Evolutionary conservation across 2,329 filamentous ascomycete genomes (phyloP), one percentile per base, ranked within the genome.

Genomic region (Fusarium siculi): DNA sequence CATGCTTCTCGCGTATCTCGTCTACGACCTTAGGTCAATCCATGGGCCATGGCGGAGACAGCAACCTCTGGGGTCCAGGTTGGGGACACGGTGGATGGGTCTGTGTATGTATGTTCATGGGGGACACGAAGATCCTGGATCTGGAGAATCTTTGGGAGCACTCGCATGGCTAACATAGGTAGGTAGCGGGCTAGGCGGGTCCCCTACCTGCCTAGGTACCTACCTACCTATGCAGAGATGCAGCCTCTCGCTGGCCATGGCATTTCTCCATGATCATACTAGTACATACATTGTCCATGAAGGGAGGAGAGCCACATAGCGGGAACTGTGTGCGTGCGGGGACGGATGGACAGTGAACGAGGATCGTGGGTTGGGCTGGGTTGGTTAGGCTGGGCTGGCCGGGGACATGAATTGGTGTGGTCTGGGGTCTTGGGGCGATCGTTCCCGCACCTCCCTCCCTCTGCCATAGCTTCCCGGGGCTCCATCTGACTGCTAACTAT

Each of bases 371-470:
- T 63, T 62, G 57, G 59, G 54, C 61, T 60, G 63, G 55, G 36
- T 19, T 32, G 52, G 25, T n/a, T 56, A 25, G 49, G 56, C 63
- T 65, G 53, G 40, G 28, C 19, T 59, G 30, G 56, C 53, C 64
- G 58, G 58, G 59, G 49, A 58, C 61, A 54, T 46, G 64, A 67
- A 63, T 68, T 77, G 77, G 77, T 75, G 74, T 74, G 58, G 72
- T 78, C 75, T 73, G 75, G 77, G 76, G 76, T 77, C 74, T 76
- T 70, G 76, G 76, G 76, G 73, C 77, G 78, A 80, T 80, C 79
- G 77, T 66, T 80, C 79, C 79, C 79, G 78, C 78, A 80, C 78
- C 78, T 79, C 77, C 76, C 66, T 69, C 54, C 57, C 53, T 63
- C 42, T 46, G 49, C 34, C 53, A 55, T 46, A 43, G 25, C 28